phyloP scores from a whole-genome alignment of 2,329 filamentous ascomycete genomes.

The Botryosphaeria dothidea region DNA sequence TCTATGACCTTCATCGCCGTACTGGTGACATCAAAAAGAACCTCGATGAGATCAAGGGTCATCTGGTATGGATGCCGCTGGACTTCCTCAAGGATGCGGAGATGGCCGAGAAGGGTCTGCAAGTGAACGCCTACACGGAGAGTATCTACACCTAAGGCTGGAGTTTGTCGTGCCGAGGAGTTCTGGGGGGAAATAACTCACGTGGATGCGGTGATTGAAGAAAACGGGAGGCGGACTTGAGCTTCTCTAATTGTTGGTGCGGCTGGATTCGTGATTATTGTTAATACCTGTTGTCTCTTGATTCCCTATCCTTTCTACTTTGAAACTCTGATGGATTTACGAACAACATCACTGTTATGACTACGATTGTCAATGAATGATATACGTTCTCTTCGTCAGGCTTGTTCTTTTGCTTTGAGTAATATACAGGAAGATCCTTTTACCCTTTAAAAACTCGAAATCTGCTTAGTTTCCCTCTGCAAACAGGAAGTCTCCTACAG shows the following conservation, averaged over 20 bases:
- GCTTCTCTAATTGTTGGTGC: not conserved
- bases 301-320: not conserved
- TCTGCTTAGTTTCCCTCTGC: too few relatives aligned
- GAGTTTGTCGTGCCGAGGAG: not conserved
- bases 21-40: slow-evolving; percentile 72
- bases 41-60: slow-evolving; percentile 78
- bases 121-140: slow-evolving; percentile 85
- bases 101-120: slow-evolving; percentile 87
- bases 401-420: too few relatives aligned
- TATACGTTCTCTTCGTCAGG: too few relatives aligned
- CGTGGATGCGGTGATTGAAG: not conserved
- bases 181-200: too few relatives aligned
- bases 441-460: too few relatives aligned
- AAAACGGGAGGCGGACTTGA: not conserved
- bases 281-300: not conserved
- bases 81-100: slow-evolving; percentile 79
- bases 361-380: too few relatives aligned
- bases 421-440: too few relatives aligned
- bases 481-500: too few relatives aligned
- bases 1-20: slow-evolving; percentile 70
- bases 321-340: not conserved
- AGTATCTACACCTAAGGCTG: slow-evolving; percentile 71
- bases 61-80: slow-evolving; percentile 94
- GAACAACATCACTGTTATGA: too few relatives aligned
- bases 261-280: not conserved